phyloP scores from a whole-genome alignment of 371 early-diverging fungal species.

The Choanephora cucurbitarum region DNA sequence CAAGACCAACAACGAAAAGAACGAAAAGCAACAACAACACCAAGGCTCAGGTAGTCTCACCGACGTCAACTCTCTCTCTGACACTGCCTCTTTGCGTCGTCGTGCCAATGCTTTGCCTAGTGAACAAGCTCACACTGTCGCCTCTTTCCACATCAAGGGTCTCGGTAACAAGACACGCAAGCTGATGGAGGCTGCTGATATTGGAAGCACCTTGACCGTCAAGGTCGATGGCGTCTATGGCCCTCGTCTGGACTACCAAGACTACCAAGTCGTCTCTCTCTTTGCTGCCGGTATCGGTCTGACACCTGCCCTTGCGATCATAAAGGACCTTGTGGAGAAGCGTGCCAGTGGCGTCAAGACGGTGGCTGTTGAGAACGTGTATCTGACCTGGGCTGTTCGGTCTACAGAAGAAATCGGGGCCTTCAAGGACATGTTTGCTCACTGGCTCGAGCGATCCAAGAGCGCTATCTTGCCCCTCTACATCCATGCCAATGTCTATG shows the following conservation, averaged over 20 bases:
- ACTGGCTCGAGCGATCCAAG: conserved; percentile 28
- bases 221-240: conserved; percentile 51
- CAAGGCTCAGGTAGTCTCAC: conserved; percentile 7
- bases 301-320: conserved; percentile 45
- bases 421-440: conserved; percentile 35
- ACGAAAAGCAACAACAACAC: conserved; percentile 7
- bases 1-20: background rate
- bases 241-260: conserved; percentile 42
- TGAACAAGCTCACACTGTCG: conserved; percentile 18
- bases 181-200: conserved; percentile 17
- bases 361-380: conserved; percentile 38
- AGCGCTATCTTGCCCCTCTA: conserved; percentile 25
- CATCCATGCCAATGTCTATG: conserved; percentile 32
- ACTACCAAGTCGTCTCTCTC: conserved; percentile 33
- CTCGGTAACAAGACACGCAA: conserved; percentile 37
- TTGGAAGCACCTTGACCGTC: conserved; percentile 21
- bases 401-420: conserved; percentile 34
- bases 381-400: conserved; percentile 46
- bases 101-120: conserved; percentile 14
- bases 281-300: conserved; percentile 50
- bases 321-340: conserved; percentile 42
- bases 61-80: conserved; percentile 15
- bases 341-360: conserved; percentile 40
- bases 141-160: conserved; percentile 46
- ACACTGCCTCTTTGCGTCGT: conserved; percentile 21